Evolutionary conservation across 805 yeast species (phyloP), one percentile per base, ranked within the genome.

Genomic region (Wickerhamiella shivajii): DNA sequence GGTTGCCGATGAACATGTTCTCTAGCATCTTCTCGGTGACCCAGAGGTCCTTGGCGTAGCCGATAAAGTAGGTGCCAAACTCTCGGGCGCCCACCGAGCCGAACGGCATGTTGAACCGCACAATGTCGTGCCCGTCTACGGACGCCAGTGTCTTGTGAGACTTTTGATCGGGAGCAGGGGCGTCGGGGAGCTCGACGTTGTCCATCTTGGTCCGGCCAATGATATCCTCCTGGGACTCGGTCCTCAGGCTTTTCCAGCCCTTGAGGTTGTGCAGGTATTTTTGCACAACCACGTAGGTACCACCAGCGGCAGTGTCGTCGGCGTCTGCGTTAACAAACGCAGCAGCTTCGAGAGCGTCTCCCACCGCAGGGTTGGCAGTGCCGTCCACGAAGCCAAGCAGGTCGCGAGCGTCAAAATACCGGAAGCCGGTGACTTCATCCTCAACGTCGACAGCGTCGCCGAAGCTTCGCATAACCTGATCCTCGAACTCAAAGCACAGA

Each of bases 41-140:
- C 3, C 27, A 11, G 5, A 42, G 44, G 11, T 28, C 28, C 24
- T 34, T 18, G 7, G 43, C 19, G 31, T 45, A 45, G 18, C 45
- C 49, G 25, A 45, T 45, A 30, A 45, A 45, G 32, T 36, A 45
- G 3, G 49, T 45, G 11, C 49, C 49, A 27, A 38, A 44, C 39
- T 44, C 49, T 17, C 39, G 37, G 20, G 41, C 31, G 6, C 36
- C 34, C 9, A 44, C 25, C 2, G 38, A 16, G 14, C 49, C 49
- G 36, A 45, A 45, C 11, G 49, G 49, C 49, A 45, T 44, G 22
- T 45, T 45, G 30, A 44, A 47, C 10, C 49, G 40, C 12, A 45
- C 27, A 27, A 44, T 44, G 27, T 40, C 44, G 25, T 37, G 33
- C 51, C 79, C 92, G 39, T 61, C 64, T 47, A 79, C 77, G 18